Evolutionary conservation across 192 early-diverging fungal species (phyloP).

Genomic region (Chytriomyces hyalinus): DNA sequence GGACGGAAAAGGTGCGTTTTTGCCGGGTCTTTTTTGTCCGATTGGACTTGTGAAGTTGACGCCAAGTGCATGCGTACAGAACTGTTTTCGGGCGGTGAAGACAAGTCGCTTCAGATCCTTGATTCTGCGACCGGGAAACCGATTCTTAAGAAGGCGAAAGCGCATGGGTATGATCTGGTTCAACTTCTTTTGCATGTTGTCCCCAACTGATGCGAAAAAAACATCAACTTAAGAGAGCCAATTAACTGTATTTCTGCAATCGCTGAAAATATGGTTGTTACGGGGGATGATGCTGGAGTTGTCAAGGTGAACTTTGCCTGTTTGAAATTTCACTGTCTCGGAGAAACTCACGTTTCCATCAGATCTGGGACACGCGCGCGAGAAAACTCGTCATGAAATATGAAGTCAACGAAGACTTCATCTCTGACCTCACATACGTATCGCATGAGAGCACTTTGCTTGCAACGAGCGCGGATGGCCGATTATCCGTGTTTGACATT

Average conservation of each 20-base stretch:
- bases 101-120: slow-evolving; percentile 80
- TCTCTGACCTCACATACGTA: slow-evolving; percentile 83
- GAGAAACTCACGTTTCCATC: slow-evolving; percentile 8
- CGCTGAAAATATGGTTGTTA: slow-evolving; percentile 79
- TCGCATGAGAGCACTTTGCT: slow-evolving; percentile 77
- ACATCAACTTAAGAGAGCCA: slow-evolving; percentile 59
- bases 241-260: slow-evolving; percentile 78
- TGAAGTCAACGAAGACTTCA: slow-evolving; percentile 89
- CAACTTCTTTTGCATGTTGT: slow-evolving; percentile 7
- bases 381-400: slow-evolving; percentile 78
- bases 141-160: slow-evolving; percentile 70
- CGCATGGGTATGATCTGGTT: slow-evolving; percentile 75
- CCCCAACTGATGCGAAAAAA: not conserved
- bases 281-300: slow-evolving; percentile 90
- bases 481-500: slow-evolving; percentile 87
- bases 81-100: slow-evolving; percentile 83
- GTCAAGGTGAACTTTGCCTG: slow-evolving; percentile 65
- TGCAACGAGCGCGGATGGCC: slow-evolving; percentile 87
- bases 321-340: not conserved
- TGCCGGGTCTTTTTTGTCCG: not conserved
- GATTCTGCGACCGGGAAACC: slow-evolving; percentile 79
- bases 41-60: not conserved
- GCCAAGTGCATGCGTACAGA: slow-evolving; percentile 41
- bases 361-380: slow-evolving; percentile 90
- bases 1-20: slow-evolving; percentile 66